Conservation (phyloP, 345 rosid species). For the Acer yangbiense region DNA sequence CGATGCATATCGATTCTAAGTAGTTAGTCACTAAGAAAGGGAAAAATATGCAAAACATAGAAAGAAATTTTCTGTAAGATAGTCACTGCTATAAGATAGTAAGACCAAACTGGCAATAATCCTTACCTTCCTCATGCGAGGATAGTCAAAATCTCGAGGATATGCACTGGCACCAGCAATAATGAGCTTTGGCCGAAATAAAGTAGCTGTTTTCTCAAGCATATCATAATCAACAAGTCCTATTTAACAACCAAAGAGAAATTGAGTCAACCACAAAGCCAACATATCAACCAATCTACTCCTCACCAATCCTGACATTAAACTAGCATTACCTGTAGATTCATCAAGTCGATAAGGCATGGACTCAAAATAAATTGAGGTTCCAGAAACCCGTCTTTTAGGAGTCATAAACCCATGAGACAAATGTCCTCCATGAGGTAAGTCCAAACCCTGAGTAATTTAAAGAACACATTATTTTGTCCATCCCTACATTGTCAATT, state of each 20-base stretch:
- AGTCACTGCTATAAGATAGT: background rate
- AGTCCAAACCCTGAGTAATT: slow-evolving; percentile 70
- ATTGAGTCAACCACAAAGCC: slow-evolving; percentile 7
- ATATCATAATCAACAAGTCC: slow-evolving; percentile 85
- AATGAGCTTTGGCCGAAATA: slow-evolving; percentile 90
- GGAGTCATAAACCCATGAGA: slow-evolving; percentile 98
- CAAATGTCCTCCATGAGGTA: slow-evolving; percentile 92
- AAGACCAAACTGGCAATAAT: background rate
- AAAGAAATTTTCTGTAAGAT: background rate
- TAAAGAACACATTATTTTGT: slow-evolving; percentile 14
- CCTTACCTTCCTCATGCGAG: slow-evolving; percentile 89
- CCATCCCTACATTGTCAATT: slow-evolving; percentile 10
- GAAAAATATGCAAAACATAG: background rate
- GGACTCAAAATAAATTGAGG: slow-evolving; percentile 91
- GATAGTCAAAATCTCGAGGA: slow-evolving; percentile 91
- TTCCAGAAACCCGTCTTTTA: slow-evolving; percentile 88
- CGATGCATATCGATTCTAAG: slow-evolving; percentile 24
- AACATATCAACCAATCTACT: slow-evolving; percentile 2
- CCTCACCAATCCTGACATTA: background rate
- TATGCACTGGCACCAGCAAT: slow-evolving; percentile 99
- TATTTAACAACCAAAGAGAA: slow-evolving; percentile 34
- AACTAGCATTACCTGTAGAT: slow-evolving; percentile 61
- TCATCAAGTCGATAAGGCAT: slow-evolving; percentile 96
- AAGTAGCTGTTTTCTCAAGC: slow-evolving; percentile 88
- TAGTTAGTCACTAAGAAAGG: slow-evolving; percentile 20